Base-by-base conservation (phyloP, 176 grass and related monocot genomes). In the Phyllostachys edulis region DNA sequence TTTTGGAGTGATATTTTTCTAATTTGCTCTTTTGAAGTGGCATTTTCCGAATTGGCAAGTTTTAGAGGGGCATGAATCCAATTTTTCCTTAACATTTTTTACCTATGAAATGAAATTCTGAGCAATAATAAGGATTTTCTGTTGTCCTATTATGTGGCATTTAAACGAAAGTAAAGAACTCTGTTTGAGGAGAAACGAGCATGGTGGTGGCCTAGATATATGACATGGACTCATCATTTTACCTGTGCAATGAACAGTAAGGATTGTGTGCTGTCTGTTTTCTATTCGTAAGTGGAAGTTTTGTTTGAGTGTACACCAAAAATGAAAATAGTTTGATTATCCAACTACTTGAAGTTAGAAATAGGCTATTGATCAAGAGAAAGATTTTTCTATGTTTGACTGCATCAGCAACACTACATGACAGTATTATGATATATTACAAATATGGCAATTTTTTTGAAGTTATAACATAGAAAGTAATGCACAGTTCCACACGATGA, bases 341-440 rank as follows among this genome's bases (percentile, higher is more conserved):
- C n/a, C 41, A 15, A 59, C 6, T 11, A 9, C 23, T 15, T 23
- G 23, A 79, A 68, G 24, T 17, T 55, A 24, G 20, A 86, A 47
- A 47, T 81, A 81, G 2, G 44, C 26, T 84, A 55, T 32, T 17
- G 37, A 49, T 77, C 8, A 65, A 83, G 66, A 62, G 13, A 41
- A 36, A 20, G 8, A 23, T 45, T 15, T 17, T 1, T 41, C 6
- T 27, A 56, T 38, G 5, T 59, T 85, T 50, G n/a, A 26, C 23
- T 7, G 0, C 36, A 57, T 80, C 2, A 23, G 73, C 2, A 46
- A 36, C 34, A 15, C 23, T n/a, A 2, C 49, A 73, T 72, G 38
- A 63, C 9, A 24, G 41, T 26, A 6, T 67, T 40, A 9, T 64
- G 47, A 7, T 21, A 23, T 24, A 29, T 60, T 18, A 16, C 15